Evolutionary conservation across 352 stramenopile genomes (phyloP).

Genomic region (Phytopythium vexans): DNA sequence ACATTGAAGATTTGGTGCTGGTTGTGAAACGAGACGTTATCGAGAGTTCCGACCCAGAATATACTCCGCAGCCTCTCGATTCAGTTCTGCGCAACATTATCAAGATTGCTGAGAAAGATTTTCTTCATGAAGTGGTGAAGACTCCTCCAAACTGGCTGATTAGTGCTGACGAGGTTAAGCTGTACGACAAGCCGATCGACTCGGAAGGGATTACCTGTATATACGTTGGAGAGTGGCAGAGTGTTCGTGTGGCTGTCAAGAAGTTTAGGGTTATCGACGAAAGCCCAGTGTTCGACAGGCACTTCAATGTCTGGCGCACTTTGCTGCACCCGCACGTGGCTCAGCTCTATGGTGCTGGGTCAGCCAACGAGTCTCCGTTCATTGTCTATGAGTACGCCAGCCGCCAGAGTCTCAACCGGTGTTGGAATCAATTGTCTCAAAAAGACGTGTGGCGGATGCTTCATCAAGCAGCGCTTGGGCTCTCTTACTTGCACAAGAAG

Average conservation of each 20-base stretch:
- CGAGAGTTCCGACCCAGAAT: neutral
- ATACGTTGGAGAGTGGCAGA: conserved; percentile 18
- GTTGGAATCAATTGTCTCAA: conserved; percentile 11
- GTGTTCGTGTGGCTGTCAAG: conserved; percentile 20
- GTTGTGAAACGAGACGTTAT: conserved; percentile 8
- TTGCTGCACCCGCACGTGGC: conserved; percentile 24
- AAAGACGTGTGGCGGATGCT: conserved; percentile 11
- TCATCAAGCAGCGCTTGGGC: conserved; percentile 10
- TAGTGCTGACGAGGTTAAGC: conserved; percentile 3
- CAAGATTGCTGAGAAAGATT: conserved; percentile 8
- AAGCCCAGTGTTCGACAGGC: conserved; percentile 24
- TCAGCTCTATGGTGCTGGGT: conserved; percentile 21
- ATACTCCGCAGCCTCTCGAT: conserved; percentile 1
- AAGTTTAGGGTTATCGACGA: conserved; percentile 14
- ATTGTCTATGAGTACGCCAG: conserved; percentile 27
- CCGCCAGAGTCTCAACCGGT: conserved; percentile 15
- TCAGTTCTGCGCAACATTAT: conserved; percentile 7
- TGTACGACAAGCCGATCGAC: conserved; percentile 5
- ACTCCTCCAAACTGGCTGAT: conserved; percentile 9
- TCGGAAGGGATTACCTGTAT: conserved; percentile 6
- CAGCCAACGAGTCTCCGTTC: conserved; percentile 15
- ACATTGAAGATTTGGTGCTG: conserved; percentile 13
- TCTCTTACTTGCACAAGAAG: conserved; percentile 24
- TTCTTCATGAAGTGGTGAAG: conserved; percentile 2
- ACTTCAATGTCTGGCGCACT: conserved; percentile 18